Evolutionary conservation across 1,139 yeast species (phyloP).

Genomic region (Taphrina wiesneri): DNA sequence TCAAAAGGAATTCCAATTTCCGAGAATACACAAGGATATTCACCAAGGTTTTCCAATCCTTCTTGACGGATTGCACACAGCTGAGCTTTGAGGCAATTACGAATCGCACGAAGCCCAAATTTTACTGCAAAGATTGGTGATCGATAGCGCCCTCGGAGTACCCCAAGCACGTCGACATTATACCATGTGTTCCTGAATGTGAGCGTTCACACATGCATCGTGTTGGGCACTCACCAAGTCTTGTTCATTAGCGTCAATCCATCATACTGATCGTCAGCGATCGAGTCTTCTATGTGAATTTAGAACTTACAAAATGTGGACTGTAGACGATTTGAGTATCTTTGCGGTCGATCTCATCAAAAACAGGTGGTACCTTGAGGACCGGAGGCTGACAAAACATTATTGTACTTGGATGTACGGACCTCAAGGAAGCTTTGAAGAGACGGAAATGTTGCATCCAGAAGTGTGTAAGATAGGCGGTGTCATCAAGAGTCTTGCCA

Average conservation of each 20-base stretch:
- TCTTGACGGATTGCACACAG: constrained; percentile 64
- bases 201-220: neutral
- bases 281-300: too few relatives aligned
- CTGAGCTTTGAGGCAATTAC: constrained; percentile 70
- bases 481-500: constrained; percentile 51
- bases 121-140: constrained; percentile 78
- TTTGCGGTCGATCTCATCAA: constrained; percentile 56
- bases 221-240: constrained; percentile 55
- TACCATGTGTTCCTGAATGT: constrained; percentile 42
- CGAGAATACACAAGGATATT: constrained; percentile 61
- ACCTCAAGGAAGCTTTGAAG: constrained; percentile 54
- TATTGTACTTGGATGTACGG: constrained; percentile 52
- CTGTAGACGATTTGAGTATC: constrained; percentile 69
- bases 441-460: constrained; percentile 58
- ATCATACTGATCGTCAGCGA: constrained; percentile 55
- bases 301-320: constrained; percentile 60
- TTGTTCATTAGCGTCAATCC: constrained; percentile 91
- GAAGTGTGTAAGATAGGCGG: constrained; percentile 58
- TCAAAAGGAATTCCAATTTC: constrained; percentile 98
- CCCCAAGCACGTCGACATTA: constrained; percentile 86
- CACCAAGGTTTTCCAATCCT: constrained; percentile 49
- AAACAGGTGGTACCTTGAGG: constrained; percentile 70
- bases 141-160: constrained; percentile 73
- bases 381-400: constrained; percentile 82
- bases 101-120: constrained; percentile 60